Evolutionary conservation across 228 moss, liverwort and hornwort species (phyloP), one percentile per base, ranked within the genome.

Genomic region (Sphagnum fallax): DNA sequence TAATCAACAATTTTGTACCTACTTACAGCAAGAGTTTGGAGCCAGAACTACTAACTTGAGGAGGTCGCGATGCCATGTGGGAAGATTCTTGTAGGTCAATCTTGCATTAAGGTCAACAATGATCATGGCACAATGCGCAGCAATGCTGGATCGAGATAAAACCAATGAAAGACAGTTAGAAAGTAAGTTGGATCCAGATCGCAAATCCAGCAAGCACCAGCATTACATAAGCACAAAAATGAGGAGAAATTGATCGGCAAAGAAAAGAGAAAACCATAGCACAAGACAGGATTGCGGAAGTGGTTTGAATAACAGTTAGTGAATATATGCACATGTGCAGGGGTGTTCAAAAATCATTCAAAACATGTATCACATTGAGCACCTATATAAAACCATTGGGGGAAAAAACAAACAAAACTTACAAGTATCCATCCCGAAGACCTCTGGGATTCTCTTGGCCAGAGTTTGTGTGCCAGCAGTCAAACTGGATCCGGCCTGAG

Each of bases 361-460:
- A 32, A 32, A 32, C 32, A 32, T 32, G 32, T 0, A 32, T 32
- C 32, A 3, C 2, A 32, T 32, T 8, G 55, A 8, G 12, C 0
- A 55, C 55, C 10, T 10, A 62, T 32, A 57, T 5, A 48, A 47
- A 52, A 0, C 5, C 6, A 4, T 5, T 55, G 12, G 12, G 2
- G 2, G 2, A 32, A 32, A n/a, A 32, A n/a, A n/a, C n/a, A n/a
- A 64, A 9, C 2, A 48, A 61, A 4, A 69, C 81, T 69, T 79
- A 88, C 88, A 83, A 87, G 69, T 84, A 86, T 6, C 88, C 86
- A 75, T 82, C 91, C 1, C 93, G 90, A 52, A 93, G 74, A 16
- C 93, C 93, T 66, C 93, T 91, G 47, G 89, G 91, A 61, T 94
- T 94, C 75, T 94, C 93, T 48, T 94, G 93, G 0, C 89, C 93